A percentile compares a stretch with the other conserved stretches of the same genome.
phyloP scores from a whole-genome alignment of 1,284 basidiomycete species.

The Pseudozyma sp. region DNA sequence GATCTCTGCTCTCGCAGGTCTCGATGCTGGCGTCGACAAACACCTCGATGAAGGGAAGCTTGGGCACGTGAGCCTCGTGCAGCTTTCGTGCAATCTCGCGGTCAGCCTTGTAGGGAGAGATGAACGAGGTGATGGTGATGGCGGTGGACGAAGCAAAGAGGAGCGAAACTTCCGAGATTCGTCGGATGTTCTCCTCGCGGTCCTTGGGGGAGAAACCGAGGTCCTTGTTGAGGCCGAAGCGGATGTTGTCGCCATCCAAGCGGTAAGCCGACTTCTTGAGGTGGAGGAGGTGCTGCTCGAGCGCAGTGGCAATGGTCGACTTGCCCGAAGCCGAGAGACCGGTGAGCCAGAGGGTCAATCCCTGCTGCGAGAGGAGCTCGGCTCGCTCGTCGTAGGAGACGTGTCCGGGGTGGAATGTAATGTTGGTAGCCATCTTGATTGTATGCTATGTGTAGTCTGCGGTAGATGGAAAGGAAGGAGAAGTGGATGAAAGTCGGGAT shows the following conservation, averaged over 20 bases:
- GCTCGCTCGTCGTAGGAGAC: conserved; percentile 65
- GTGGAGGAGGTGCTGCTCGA: conserved; percentile 95
- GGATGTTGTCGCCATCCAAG: conserved; percentile 95
- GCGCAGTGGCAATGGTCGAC: conserved; percentile 96
- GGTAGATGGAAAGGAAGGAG: background rate
- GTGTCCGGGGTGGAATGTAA: conserved; percentile 81
- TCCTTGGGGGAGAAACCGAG: conserved; percentile 95
- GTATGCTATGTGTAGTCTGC: background rate
- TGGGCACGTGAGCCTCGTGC: conserved; percentile 74
- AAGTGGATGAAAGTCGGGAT: background rate
- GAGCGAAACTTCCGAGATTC: conserved; percentile 96
- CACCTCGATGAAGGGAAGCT: conserved; percentile 86
- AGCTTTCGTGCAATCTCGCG: conserved; percentile 84
- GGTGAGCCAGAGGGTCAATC: conserved; percentile 59
- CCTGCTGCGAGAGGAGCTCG: conserved; percentile 53
- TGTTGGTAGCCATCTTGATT: conserved; percentile 80
- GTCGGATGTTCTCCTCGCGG: conserved; percentile 94
- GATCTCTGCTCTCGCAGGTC: conserved; percentile 91
- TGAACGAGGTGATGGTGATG: conserved; percentile 93
- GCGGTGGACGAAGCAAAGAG: conserved; percentile 90
- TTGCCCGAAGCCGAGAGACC: conserved; percentile 70
- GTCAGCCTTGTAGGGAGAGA: conserved; percentile 92
- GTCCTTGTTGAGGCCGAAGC: conserved; percentile 97
- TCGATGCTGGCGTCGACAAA: conserved; percentile 91
- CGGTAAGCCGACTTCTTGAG: conserved; percentile 87